Base-by-base conservation (phyloP, 1,284 basidiomycete species). In the Somion occarium region DNA sequence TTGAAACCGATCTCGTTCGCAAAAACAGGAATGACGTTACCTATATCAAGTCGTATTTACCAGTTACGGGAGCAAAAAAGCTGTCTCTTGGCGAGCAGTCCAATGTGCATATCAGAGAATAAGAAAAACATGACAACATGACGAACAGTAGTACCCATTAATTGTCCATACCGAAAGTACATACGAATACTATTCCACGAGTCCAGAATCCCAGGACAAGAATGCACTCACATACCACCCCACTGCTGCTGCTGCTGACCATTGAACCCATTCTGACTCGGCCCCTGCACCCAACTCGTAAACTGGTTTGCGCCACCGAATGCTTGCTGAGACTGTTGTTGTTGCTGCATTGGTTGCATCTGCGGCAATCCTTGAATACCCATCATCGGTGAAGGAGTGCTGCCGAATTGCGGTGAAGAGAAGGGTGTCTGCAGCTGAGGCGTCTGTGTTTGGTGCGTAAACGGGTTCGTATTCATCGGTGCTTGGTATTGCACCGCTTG, bases 201-300 rank as follows among this genome's bases (percentile, higher is more conserved):
- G n/a, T n/a, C n/a, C n/a, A n/a, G n/a, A n/a, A n/a, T n/a, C n/a
- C n/a, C n/a, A n/a, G n/a, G n/a, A n/a, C n/a, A n/a, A n/a, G n/a
- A n/a, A n/a, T n/a, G n/a, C 30, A 26, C 25, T 44, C 37, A 44
- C 42, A 50, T 50, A 3, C 27, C 42, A 39, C 46, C 53, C 58
- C 59, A 56, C 47, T 56, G 57, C 52, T 60, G 61, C 42, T 53
- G 57, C 46, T 54, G 59, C 48, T 53, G 47, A 20, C 42, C 38
- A 22, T n/a, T 20, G 18, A 41, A 41, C 41, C 44, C 49, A 44
- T 50, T 44, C 48, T 56, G 52, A 54, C 46, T 58, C 48, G 58
- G 59, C 37, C 54, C 56, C 26, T 57, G 53, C 51, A 65, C 50
- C 59, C 63, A 65, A 25, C 61, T 63, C 2, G 64, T 65, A 50